These are phyloP conservation scores for Panellus pusillus DNA, from an alignment of 768 basidiomycete species.

Conservation along the genomic window DNA sequence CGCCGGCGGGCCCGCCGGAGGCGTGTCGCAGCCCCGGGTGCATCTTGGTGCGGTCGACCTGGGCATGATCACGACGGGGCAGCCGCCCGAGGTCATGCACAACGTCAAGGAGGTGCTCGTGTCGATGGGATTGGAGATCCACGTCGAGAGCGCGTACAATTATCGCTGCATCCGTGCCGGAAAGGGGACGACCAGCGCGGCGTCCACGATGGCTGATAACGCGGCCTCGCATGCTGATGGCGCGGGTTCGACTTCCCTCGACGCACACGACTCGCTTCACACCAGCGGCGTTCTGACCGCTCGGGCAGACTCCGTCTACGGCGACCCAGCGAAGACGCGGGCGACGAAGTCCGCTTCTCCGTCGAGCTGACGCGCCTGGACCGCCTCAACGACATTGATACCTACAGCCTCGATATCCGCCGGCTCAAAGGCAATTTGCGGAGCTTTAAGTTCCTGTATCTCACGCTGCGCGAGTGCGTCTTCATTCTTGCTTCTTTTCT, in stretches of 20 bases:
- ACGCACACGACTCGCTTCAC: constrained; percentile 44
- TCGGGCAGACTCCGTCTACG: constrained; percentile 66
- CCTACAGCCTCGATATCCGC: too few species aligned
- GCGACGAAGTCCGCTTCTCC: constrained; percentile 95
- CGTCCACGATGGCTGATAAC: constrained; percentile 74
- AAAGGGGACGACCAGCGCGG: constrained; percentile 59
- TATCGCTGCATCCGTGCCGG: constrained; percentile 77
- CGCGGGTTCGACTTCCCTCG: constrained; percentile 44
- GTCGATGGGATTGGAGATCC: constrained; percentile 88
- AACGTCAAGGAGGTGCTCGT: constrained; percentile 79
- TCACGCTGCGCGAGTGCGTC: constrained; percentile 81
- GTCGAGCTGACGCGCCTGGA: constrained; percentile 92
- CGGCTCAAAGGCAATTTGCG: constrained; percentile 90
- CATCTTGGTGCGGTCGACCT: constrained; percentile 95
- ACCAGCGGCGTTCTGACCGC: constrained; percentile 38
- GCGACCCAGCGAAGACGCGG: constrained; percentile 80
- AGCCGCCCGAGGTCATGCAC: constrained; percentile 85
- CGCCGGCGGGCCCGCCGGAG: constrained; percentile 34
- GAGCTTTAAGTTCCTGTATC: constrained; percentile 91
- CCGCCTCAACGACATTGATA: constrained; percentile 89
- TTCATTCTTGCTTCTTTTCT: constrained; percentile 13
- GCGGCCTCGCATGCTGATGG: constrained; percentile 72
- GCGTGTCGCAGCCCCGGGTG: constrained; percentile 68
- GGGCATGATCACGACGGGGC: constrained; percentile 79
- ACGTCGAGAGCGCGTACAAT: constrained; percentile 88